phyloP scores from a whole-genome alignment of 345 rosid species.

The Linum trigynum region DNA sequence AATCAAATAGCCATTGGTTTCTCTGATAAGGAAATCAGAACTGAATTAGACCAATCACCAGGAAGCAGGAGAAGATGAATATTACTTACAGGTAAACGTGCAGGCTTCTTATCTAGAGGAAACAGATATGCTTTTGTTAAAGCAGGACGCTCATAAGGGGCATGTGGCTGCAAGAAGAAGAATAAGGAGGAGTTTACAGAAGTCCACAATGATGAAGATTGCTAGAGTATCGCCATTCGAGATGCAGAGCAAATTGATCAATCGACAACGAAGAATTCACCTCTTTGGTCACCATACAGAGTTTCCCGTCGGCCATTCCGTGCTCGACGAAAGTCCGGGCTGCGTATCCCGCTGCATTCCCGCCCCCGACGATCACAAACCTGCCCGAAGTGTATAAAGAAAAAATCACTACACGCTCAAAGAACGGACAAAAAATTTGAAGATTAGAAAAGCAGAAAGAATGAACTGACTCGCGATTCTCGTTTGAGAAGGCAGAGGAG shows the following conservation, averaged over 20 bases:
- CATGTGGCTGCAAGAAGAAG: constrained; percentile 47
- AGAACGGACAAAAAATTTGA: neutral
- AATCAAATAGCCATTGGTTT: constrained; percentile 8
- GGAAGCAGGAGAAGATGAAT: neutral
- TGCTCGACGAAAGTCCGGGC: constrained; percentile 90
- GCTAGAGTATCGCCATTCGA: neutral
- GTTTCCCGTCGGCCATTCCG: constrained; percentile 87
- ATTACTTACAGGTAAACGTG: constrained; percentile 75
- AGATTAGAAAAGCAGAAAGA: neutral
- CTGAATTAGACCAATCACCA: neutral
- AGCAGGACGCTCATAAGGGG: constrained; percentile 97
- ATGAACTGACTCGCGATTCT: constrained; percentile 66
- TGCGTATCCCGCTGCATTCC: constrained; percentile 97
- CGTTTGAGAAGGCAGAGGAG: constrained; percentile 55
- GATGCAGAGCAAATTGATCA: neutral
- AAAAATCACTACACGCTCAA: neutral
- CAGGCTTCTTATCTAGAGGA: constrained; percentile 84
- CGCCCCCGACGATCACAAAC: constrained; percentile 89
- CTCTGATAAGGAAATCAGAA: neutral
- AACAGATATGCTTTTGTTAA: constrained; percentile 89
- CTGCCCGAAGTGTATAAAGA: constrained; percentile 16
- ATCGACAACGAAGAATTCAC: constrained; percentile 18
- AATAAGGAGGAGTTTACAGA: neutral
- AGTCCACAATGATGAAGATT: neutral
- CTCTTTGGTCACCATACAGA: constrained; percentile 88